A percentile compares a stretch with the other conserved stretches of the same genome.
These are phyloP conservation scores for Pinus albicaulis DNA, from an alignment of 75 land plant species.

Conservation along the genomic window DNA sequence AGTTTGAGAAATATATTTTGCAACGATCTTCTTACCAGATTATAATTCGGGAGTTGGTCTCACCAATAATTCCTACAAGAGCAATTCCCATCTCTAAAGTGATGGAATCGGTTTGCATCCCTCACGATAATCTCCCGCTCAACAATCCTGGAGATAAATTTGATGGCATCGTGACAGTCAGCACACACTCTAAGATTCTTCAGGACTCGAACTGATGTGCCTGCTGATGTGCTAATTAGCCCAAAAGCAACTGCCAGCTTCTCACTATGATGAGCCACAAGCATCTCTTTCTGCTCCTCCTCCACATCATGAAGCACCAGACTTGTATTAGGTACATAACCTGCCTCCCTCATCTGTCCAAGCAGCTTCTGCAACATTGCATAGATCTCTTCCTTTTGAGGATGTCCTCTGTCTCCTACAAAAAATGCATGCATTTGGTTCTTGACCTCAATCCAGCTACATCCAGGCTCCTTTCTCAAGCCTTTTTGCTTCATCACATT, in stretches of 20 bases:
- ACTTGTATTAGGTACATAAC: constrained; percentile 22
- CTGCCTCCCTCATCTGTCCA: constrained; percentile 48
- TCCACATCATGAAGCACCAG: constrained; percentile 16
- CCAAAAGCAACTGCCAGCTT: constrained; percentile 2
- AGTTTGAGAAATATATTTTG: no score
- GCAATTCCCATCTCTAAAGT: background rate
- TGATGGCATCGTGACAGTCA: background rate
- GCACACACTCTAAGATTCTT: background rate
- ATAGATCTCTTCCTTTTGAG: constrained; percentile 8
- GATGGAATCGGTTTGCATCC: constrained; percentile 2
- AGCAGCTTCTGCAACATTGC: constrained; percentile 27
- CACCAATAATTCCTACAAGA: no score
- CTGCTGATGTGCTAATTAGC: background rate
- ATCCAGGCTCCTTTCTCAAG: constrained; percentile 15
- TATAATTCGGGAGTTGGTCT: no score
- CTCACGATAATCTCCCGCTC: background rate
- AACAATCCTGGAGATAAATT: background rate
- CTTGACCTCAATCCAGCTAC: constrained; percentile 21
- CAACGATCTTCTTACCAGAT: no score
- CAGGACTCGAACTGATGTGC: background rate
- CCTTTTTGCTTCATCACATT: constrained; percentile 11
- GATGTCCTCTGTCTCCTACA: constrained; percentile 13
- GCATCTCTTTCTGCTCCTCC: constrained; percentile 4
- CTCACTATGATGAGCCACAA: background rate
- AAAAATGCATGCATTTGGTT: constrained; percentile 10